A percentile compares a stretch with the other conserved stretches of the same genome.
These are phyloP conservation scores for Bolboschoenus planiculmis DNA, from an alignment of 176 grass and related monocot species.

Conservation along the genomic window DNA sequence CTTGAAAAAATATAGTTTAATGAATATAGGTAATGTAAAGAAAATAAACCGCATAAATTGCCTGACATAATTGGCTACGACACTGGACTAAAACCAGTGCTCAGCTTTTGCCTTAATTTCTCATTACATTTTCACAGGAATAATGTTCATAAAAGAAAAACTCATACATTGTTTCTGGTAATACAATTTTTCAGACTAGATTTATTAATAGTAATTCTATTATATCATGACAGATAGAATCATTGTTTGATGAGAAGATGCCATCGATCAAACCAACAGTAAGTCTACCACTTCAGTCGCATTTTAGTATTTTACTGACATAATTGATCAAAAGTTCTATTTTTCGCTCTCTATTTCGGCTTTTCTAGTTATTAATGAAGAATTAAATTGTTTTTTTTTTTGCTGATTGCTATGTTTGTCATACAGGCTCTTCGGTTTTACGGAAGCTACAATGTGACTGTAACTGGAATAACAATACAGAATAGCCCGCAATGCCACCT, in stretches of 20 bases:
- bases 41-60: conserved; percentile 24
- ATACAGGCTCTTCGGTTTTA: conserved; percentile 97
- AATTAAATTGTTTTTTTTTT: neutral
- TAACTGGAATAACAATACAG: conserved; percentile 87
- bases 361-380: neutral
- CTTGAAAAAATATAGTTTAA: neutral
- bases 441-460: conserved; percentile 80
- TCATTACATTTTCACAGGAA: neutral
- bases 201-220: neutral
- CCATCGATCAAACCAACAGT: conserved; percentile 93
- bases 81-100: neutral
- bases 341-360: neutral
- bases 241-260: conserved; percentile 55
- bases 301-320: neutral
- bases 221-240: conserved; percentile 43
- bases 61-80: conserved; percentile 20
- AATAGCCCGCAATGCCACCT: conserved; percentile 98
- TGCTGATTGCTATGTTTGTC: neutral
- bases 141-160: neutral
- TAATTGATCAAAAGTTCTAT: neutral
- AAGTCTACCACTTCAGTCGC: conserved; percentile 23
- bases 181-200: neutral
- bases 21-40: neutral
- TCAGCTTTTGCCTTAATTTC: neutral
- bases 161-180: neutral